phyloP scores from a whole-genome alignment of 2,329 filamentous ascomycete species.

The Colletotrichum euphorbiae region DNA sequence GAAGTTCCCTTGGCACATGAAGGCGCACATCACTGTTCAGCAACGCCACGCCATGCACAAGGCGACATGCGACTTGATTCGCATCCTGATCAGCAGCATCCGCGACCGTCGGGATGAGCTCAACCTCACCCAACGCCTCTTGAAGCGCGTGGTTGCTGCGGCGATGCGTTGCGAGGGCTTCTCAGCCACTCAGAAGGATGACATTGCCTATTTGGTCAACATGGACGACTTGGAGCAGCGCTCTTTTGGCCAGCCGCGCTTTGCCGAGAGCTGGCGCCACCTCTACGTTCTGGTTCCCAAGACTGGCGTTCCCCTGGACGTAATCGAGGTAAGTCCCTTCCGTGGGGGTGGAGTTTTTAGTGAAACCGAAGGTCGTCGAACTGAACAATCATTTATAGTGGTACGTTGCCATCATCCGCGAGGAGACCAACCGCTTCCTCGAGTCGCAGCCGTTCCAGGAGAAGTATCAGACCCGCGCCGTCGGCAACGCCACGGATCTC shows the following conservation, averaged over 20 bases:
- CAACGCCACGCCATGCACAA: conserved; percentile 67
- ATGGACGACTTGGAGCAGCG: conserved; percentile 51
- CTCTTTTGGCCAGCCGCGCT: conserved; percentile 60
- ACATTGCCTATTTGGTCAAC: conserved; percentile 59
- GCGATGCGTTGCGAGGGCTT: conserved; percentile 71
- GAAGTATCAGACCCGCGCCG: conserved; percentile 52
- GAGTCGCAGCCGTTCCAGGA: conserved; percentile 54
- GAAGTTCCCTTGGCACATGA: conserved; percentile 73
- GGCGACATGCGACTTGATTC: conserved; percentile 61
- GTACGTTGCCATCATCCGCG: conserved; percentile 67
- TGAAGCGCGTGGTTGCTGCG: conserved; percentile 63
- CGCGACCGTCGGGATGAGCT: conserved; percentile 52
- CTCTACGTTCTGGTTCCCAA: conserved; percentile 65
- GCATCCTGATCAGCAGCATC: conserved; percentile 19
- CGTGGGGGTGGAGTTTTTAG: background rate
- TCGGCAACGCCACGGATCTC: conserved; percentile 50
- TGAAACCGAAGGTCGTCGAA: background rate
- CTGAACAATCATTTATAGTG: conserved; percentile 54
- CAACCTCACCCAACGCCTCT: conserved; percentile 64
- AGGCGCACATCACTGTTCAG: conserved; percentile 66
- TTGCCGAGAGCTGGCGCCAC: conserved; percentile 62
- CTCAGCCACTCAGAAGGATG: conserved; percentile 70
- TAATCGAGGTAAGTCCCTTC: conserved; percentile 63
- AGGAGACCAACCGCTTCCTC: conserved; percentile 60
- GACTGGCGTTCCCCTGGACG: conserved; percentile 59